Evolutionary conservation across 208 protist genomes (phyloP).

Genomic region (Trypanosoma platydactyli): DNA sequence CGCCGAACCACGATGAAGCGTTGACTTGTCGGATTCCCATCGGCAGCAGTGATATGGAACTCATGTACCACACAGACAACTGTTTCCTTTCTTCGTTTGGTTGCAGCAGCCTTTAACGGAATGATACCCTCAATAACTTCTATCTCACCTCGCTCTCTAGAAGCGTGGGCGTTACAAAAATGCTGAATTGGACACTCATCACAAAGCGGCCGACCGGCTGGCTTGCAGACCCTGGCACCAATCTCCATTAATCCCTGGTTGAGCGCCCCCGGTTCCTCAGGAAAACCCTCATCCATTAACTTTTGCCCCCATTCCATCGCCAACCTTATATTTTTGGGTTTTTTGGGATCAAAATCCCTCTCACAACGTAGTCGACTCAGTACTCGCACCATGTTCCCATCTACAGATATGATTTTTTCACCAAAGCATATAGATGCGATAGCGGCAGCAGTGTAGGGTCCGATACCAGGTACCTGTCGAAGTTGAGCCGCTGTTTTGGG

Average conservation of each 20-base stretch:
- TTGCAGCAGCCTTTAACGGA: conserved; percentile 45
- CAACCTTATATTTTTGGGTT: conserved; percentile 49
- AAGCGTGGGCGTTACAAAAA: conserved; percentile 51
- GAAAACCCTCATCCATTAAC: conserved; percentile 44
- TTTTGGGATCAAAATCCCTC: conserved; percentile 78
- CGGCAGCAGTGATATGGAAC: conserved; percentile 2
- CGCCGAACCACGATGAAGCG: conserved; percentile 71
- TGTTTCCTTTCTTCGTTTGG: conserved; percentile 49
- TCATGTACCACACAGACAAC: conserved; percentile 83
- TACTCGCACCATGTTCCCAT: conserved; percentile 94
- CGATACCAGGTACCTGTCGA: conserved; percentile 86
- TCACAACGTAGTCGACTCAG: conserved; percentile 77
- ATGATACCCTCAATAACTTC: conserved; percentile 75
- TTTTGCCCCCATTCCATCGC: conserved; percentile 58
- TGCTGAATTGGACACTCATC: conserved; percentile 58
- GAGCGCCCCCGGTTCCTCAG: conserved; percentile 50
- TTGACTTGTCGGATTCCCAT: conserved; percentile 8
- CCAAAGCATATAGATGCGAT: conserved; percentile 91
- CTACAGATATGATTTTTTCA: conserved; percentile 73
- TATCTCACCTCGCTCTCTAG: conserved; percentile 45
- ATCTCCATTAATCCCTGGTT: conserved; percentile 95
- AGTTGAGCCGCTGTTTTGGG: conserved; percentile 51
- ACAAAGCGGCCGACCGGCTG: conserved; percentile 67
- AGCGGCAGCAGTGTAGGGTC: conserved; percentile 93
- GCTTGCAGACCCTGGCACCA: conserved; percentile 86